Evolutionary conservation across 116 monocot species (phyloP), one percentile per base, ranked within the genome.

Genomic region (Trichopus zeylanicus): DNA sequence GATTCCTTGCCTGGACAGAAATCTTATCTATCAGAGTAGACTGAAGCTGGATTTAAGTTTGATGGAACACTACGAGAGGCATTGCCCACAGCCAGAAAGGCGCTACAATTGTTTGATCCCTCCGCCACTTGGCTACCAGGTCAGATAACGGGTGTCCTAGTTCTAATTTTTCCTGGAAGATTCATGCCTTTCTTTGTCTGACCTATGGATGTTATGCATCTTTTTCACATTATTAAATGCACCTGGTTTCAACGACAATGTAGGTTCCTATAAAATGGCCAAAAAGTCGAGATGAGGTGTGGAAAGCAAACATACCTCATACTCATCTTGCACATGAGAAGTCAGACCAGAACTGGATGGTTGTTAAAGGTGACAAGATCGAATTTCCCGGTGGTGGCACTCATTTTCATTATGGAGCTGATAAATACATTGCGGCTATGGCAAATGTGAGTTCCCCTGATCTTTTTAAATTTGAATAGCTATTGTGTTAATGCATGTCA

Each of bases 21-120:
- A 99, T 66, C 77, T 92, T 33, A 99, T 88, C 47, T 92, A 92
- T 63, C 98, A 99, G 55, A 80, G 70, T 63, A 69, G 92, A 53
- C 60, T 99, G 80, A 99, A 99, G 62, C 67, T 99, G 46, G 92
- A 99, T 70, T 69, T 99, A 28, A 78, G 75, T 46, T 62, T 99
- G 57, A 99, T 99, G 98, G 98, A 91, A 64, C 98, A 98, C 49
- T 92, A 92, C 61, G 92, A 99, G 58, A 91, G 98, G 52, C 98
- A 98, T 64, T 98, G 98, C 51, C 98, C 98, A 46, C 91, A 64
- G 27, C 71, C 83, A 32, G 88, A 92, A 65, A 75, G 92, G 64
- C 88, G 92, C 33, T 92, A 66, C 52, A 99, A 99, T 78, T 99
- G 92, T 71, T 76, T 92, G 66, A 88, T 92, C 37, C 98, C 98